Evolutionary conservation across 73 alveolate species (phyloP).

Genomic region (Symbiodinium natans): DNA sequence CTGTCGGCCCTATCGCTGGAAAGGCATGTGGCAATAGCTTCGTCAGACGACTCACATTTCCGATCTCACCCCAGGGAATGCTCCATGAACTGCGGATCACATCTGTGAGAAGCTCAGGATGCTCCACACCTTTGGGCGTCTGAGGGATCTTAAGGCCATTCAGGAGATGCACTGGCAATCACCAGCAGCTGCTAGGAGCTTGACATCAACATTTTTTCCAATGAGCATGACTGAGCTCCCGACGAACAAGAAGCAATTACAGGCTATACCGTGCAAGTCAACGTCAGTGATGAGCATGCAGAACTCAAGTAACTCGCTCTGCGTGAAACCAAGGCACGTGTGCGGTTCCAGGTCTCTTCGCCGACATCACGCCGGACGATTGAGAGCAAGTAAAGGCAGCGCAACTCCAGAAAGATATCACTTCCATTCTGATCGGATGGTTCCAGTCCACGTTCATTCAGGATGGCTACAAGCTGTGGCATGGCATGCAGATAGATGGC

Average conservation of each 20-base stretch:
- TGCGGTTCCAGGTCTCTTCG: constrained; percentile 22
- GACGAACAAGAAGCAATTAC: too few species aligned
- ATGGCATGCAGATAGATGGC: constrained; percentile 51
- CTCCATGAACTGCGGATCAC: constrained; percentile 86
- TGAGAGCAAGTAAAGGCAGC: constrained; percentile 78
- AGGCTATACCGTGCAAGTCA: too few species aligned
- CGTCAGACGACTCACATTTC: constrained; percentile 67
- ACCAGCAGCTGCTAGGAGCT: too few species aligned
- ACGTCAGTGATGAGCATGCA: too few species aligned
- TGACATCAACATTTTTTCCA: too few species aligned
- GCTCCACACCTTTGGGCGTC: constrained; percentile 27
- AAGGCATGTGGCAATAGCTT: constrained; percentile 65
- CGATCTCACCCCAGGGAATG: constrained; percentile 37
- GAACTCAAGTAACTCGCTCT: too few species aligned
- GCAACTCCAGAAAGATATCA: constrained; percentile 84
- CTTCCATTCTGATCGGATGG: constrained; percentile 62
- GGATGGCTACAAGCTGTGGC: constrained; percentile 50
- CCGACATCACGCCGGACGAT: constrained; percentile 27
- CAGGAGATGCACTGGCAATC: too few species aligned
- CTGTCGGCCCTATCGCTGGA: background rate
- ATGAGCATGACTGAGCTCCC: too few species aligned
- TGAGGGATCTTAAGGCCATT: too few species aligned
- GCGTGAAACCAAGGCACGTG: constrained; percentile 73
- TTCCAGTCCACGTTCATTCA: constrained; percentile 22
- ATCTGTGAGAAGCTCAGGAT: constrained; percentile 50